Base-by-base conservation (phyloP, 495 filamentous ascomycete species). In the Aspergillus egyptiacus region DNA sequence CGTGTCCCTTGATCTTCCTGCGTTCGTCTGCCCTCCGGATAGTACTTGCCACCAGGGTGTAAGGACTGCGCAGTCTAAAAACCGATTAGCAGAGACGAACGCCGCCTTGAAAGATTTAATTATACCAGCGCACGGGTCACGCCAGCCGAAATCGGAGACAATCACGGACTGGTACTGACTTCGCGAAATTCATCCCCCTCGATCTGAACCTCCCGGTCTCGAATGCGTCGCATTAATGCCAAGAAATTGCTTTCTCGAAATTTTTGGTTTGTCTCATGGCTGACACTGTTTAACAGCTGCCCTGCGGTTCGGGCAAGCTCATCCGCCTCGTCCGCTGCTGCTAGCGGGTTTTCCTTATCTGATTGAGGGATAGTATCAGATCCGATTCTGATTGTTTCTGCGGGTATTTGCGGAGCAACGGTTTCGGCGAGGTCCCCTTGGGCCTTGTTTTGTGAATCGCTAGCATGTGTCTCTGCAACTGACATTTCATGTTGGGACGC, bases 201-300 rank as follows among this genome's bases (percentile, higher is more conserved):
- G 43, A 79, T 64, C 48, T 73, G 66, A 17, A 78, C 75, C 56
- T 78, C 74, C 19, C 67, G 70, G 59, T 79, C 76, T 36, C 76
- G 68, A 50, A 79, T 69, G 43, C 75, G 73, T 23, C 85, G 79
- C 87, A 93, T 91, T 54, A 93, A 64, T 7, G 76, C 76, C 14
- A 91, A 71, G 56, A 93, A 93, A 46, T 78, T 80, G 63, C 86
- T 89, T 56, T 89, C 75, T 57, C 83, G 78, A 59, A 91, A 91
- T 55, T 93, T 91, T 41, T 78, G 59, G 50, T 71, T 83, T 52
- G 77, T 73, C 44, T 93, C 81, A 51, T 82, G 68, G 24, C 78
- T 71, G 8, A 93, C 74, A 32, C 74, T 82, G n/a, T 87, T 77
- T 3, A 93, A 70, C 4, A 93, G 68, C 37, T 82, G 69, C 15